A percentile compares a stretch with the other conserved stretches of the same genome.
Conservation (phyloP, 345 rosid species). For the Crucihimalaya himalaica region DNA sequence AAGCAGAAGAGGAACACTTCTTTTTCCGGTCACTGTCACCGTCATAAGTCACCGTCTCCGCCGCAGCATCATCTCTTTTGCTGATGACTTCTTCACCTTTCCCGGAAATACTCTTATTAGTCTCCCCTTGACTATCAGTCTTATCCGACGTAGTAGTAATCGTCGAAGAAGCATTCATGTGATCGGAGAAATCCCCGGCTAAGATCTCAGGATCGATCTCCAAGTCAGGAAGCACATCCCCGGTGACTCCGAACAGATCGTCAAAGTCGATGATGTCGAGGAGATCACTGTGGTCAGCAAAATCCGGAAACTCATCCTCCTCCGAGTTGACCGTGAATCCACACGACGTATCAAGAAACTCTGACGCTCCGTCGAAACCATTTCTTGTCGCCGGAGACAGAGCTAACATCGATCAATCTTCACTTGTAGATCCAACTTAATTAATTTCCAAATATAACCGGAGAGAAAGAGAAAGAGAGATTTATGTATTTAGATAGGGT, state of each 20-base stretch:
- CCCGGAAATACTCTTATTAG: constrained; percentile 42
- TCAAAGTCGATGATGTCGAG: constrained; percentile 83
- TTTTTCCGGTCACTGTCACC: constrained; percentile 46
- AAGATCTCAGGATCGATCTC: constrained; percentile 71
- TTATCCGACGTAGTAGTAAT: constrained; percentile 26
- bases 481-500: background rate
- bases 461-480: background rate
- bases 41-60: constrained; percentile 28
- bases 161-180: constrained; percentile 35
- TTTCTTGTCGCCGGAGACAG: constrained; percentile 54
- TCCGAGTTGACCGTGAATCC: constrained; percentile 37
- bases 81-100: constrained; percentile 45
- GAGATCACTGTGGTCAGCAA: constrained; percentile 51
- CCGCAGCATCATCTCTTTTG: constrained; percentile 31
- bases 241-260: constrained; percentile 65
- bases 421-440: constrained; percentile 6
- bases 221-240: constrained; percentile 64
- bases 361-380: constrained; percentile 47
- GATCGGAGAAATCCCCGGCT: constrained; percentile 52
- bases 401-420: constrained; percentile 63
- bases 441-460: background rate
- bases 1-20: constrained; percentile 50
- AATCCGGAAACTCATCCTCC: constrained; percentile 59
- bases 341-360: constrained; percentile 45
- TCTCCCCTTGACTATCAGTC: constrained; percentile 52